Conservation (phyloP, 345 rosid species). For the Raphanus raphanistrum region DNA sequence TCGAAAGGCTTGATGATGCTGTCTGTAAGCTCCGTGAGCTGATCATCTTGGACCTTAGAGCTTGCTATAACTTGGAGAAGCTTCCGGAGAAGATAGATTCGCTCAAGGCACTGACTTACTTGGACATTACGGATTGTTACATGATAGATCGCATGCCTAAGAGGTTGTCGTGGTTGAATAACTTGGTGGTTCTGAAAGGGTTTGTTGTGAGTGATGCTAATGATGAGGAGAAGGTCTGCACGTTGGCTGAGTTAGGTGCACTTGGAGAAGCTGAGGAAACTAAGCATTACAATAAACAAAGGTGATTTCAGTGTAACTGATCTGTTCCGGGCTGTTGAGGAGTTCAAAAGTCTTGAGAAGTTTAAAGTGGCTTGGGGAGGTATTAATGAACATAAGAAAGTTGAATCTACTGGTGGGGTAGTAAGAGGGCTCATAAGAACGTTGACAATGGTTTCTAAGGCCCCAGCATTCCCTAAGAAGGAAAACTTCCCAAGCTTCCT, state of each 20-base stretch:
- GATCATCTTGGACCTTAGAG: constrained; percentile 57
- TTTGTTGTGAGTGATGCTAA: constrained; percentile 48
- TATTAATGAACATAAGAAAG: not conserved
- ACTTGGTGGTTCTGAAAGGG: constrained; percentile 65
- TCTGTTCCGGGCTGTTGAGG: not conserved
- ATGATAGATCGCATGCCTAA: constrained; percentile 53
- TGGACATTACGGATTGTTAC: constrained; percentile 59
- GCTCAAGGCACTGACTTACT: constrained; percentile 47
- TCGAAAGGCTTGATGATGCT: constrained; percentile 37
- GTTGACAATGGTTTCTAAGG: not conserved
- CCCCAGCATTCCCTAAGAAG: not conserved
- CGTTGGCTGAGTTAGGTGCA: constrained; percentile 5
- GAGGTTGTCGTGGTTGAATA: constrained; percentile 37
- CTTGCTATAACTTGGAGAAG: constrained; percentile 51
- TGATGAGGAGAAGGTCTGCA: constrained; percentile 23
- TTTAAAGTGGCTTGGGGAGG: constrained; percentile 50
- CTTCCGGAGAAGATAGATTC: constrained; percentile 49
- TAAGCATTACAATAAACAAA: constrained; percentile 41
- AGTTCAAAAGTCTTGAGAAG: constrained; percentile 19
- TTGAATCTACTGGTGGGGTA: not conserved
- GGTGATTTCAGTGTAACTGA: not conserved
- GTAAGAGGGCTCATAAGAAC: not conserved
- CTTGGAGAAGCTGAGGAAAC: constrained; percentile 39
- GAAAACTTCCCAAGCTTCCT: constrained; percentile 23
- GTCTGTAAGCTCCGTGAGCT: constrained; percentile 38